Conservation (phyloP, 495 filamentous ascomycete genomes). For the Podospora conica region DNA sequence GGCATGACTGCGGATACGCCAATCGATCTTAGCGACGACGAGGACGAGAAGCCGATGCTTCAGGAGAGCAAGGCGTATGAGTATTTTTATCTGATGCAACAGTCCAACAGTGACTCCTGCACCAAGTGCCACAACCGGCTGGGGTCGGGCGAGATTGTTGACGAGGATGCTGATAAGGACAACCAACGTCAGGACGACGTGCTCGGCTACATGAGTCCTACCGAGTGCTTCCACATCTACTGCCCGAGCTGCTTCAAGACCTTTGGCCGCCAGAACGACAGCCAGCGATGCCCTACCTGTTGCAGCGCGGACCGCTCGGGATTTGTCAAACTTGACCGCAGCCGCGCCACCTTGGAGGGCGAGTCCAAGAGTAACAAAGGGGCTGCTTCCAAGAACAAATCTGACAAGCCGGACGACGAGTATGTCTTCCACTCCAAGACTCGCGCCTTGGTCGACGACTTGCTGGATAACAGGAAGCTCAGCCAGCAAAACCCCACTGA, state of each 20-base stretch:
- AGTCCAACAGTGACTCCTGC: conserved; percentile 67
- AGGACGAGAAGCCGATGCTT: conserved; percentile 48
- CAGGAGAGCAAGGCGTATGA: conserved; percentile 67
- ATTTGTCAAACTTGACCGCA: conserved; percentile 61
- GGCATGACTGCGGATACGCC: conserved; percentile 74
- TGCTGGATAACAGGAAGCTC: conserved; percentile 53
- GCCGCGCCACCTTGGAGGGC: conserved; percentile 54
- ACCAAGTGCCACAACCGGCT: conserved; percentile 60
- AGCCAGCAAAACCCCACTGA: conserved; percentile 52
- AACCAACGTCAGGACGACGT: conserved; percentile 49
- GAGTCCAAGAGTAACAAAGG: conserved; percentile 41
- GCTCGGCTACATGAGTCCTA: conserved; percentile 60
- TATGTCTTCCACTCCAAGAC: conserved; percentile 95
- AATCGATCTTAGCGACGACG: conserved; percentile 74
- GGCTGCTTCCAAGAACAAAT: conserved; percentile 35
- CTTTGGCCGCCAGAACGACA: conserved; percentile 32
- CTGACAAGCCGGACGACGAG: conserved; percentile 43
- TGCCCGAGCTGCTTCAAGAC: conserved; percentile 65
- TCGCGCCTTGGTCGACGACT: conserved; percentile 61
- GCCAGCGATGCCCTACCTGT: conserved; percentile 10
- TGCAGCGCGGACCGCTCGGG: conserved; percentile 32
- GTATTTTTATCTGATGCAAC: conserved; percentile 72
- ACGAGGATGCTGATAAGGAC: conserved; percentile 41
- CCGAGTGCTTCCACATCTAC: conserved; percentile 75
- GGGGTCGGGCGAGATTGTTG: conserved; percentile 42